phyloP scores from a whole-genome alignment of 2,329 filamentous ascomycete genomes.

The Acarospora socialis region DNA sequence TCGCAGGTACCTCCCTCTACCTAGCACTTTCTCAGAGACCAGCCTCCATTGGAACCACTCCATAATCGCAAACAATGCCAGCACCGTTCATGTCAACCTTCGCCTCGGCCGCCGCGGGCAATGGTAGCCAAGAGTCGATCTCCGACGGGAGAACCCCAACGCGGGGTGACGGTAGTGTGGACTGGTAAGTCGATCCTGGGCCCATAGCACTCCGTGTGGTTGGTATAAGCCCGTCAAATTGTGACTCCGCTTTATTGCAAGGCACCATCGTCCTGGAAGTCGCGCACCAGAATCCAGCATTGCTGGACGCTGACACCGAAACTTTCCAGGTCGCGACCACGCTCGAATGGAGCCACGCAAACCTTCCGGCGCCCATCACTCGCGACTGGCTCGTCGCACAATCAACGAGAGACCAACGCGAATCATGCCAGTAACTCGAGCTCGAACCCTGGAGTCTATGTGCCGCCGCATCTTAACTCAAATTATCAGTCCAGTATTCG shows the following conservation, averaged over 20 bases:
- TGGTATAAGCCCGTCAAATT: too few relatives aligned
- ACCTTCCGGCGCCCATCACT: conserved; percentile 52
- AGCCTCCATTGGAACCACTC: too few relatives aligned
- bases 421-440: too few relatives aligned
- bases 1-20: too few relatives aligned
- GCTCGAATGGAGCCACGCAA: conserved; percentile 51
- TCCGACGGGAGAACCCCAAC: conserved; percentile 43
- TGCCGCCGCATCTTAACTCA: conserved; percentile 46
- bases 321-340: conserved; percentile 39
- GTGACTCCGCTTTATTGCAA: conserved; percentile 4
- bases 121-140: conserved; percentile 45
- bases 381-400: conserved; percentile 39
- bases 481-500: conserved; percentile 33
- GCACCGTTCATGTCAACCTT: conserved; percentile 70
- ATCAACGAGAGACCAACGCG: conserved; percentile 18
- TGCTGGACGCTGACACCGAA: conserved; percentile 6
- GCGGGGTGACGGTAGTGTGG: conserved; percentile 40
- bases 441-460: conserved; percentile 37
- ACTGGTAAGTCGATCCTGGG: conserved; percentile 55
- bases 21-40: too few relatives aligned
- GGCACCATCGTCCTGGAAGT: background rate
- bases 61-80: conserved; percentile 54
- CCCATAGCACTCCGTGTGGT: too few relatives aligned
- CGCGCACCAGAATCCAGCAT: background rate
- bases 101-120: conserved; percentile 67